Conservation (phyloP, 805 yeast species). For the Martiniozyma abietophila region DNA sequence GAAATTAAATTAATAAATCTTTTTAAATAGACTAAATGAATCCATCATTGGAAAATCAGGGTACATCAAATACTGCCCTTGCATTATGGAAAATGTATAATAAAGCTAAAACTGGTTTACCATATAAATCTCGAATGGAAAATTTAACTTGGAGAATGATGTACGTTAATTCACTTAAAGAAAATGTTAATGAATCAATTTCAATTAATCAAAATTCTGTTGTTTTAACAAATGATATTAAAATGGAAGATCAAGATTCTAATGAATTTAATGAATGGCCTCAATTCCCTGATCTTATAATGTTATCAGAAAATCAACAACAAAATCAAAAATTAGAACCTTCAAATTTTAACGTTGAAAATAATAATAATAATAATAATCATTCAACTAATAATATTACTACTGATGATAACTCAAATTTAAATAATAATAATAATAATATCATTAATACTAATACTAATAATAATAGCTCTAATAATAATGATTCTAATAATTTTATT, state of each 20-base stretch:
- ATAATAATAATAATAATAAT: no score
- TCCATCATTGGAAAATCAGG: no score
- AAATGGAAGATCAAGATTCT: neutral
- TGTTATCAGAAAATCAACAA: no score
- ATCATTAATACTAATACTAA: slow-evolving; percentile 12
- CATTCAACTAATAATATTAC: no score
- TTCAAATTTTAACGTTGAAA: no score
- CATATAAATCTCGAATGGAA: slow-evolving; percentile 69
- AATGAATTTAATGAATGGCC: slow-evolving; percentile 25
- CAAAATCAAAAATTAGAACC: no score
- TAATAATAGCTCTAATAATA: slow-evolving; percentile 16
- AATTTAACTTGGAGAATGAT: slow-evolving; percentile 85
- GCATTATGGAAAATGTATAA: slow-evolving; percentile 77
- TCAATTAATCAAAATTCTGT: neutral
- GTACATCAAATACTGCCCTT: no score
- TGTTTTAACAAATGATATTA: slow-evolving; percentile 1
- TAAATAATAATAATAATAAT: neutral
- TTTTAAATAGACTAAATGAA: no score
- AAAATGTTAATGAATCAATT: slow-evolving; percentile 1
- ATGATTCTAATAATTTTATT: slow-evolving; percentile 1
- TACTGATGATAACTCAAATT: slow-evolving; percentile 2
- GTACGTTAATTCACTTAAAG: slow-evolving; percentile 36
- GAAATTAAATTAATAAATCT: no score
- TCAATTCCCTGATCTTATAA: slow-evolving; percentile 26
- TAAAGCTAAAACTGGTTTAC: slow-evolving; percentile 63